Conservation (phyloP, 352 stramenopile genomes). For the Pythium brachiatum region DNA sequence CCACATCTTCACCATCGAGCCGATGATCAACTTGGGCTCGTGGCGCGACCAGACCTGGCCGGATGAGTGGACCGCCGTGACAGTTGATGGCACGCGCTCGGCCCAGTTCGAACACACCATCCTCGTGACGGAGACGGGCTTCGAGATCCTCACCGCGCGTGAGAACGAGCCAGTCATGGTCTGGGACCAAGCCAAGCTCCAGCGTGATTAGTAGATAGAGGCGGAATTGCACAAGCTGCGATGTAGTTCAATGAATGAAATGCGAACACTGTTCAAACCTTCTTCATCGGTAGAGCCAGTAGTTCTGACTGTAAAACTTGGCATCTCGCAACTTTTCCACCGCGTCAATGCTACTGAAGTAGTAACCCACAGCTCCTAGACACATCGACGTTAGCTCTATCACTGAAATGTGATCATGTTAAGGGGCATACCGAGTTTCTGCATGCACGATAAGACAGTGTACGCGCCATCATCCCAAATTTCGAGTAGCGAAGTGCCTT, state of each 20-base stretch:
- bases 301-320: constrained; percentile 59
- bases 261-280: background rate
- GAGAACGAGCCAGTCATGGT: constrained; percentile 86
- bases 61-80: constrained; percentile 98
- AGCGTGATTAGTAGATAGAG: constrained; percentile 42
- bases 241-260: background rate
- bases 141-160: constrained; percentile 95
- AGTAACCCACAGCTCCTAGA: constrained; percentile 48
- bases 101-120: constrained; percentile 98
- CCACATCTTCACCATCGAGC: constrained; percentile 99
- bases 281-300: constrained; percentile 40
- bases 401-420: background rate
- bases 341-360: constrained; percentile 46
- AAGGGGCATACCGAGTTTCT: constrained; percentile 46
- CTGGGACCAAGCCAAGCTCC: constrained; percentile 80
- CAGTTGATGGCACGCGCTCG: constrained; percentile 92
- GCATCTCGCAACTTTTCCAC: constrained; percentile 47
- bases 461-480: constrained; percentile 52
- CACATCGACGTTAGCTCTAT: background rate
- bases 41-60: constrained; percentile 93
- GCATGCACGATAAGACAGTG: constrained; percentile 36
- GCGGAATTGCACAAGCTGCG: background rate
- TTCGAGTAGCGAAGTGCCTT: constrained; percentile 26
- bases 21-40: constrained; percentile 98
- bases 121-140: constrained; percentile 97